Conservation (phyloP, 208 protist genomes). For the Leishmania major region DNA sequence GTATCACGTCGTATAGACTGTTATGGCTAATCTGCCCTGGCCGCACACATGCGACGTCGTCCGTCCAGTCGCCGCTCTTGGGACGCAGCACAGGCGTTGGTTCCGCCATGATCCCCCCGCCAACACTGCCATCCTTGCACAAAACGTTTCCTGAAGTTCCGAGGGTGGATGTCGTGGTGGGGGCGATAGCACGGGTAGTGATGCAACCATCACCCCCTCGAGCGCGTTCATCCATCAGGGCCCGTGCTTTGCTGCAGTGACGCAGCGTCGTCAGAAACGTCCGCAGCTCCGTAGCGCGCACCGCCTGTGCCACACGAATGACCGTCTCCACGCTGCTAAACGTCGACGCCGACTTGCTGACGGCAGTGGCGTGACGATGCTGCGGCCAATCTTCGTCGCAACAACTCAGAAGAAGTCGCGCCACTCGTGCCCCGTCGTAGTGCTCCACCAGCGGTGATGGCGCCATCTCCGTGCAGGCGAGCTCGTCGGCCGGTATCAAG, state of each 20-base stretch:
- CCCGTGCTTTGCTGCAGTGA: slow-evolving; percentile 15
- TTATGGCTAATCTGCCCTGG: not conserved
- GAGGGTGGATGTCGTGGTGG: not conserved
- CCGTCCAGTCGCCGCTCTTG: not conserved
- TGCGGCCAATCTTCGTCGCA: not conserved
- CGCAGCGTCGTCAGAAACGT: slow-evolving; percentile 26
- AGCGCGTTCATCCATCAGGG: not conserved
- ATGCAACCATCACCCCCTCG: not conserved
- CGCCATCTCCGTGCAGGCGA: not conserved
- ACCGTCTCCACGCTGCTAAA: slow-evolving; percentile 9
- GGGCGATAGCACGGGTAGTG: not conserved
- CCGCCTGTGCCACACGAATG: slow-evolving; percentile 31
- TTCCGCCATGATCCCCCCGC: not conserved
- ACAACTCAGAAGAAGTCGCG: slow-evolving; percentile 20
- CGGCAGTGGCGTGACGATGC: not conserved
- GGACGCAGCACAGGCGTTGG: not conserved
- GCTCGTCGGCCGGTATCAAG: not conserved
- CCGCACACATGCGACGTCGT: not conserved
- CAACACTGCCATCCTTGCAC: not conserved
- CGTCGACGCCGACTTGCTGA: not conserved
- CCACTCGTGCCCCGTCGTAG: slow-evolving; percentile 36
- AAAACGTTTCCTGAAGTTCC: not conserved
- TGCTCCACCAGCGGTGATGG: slow-evolving; percentile 22
- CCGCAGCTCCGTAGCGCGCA: slow-evolving; percentile 36
- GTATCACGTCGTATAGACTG: slow-evolving; percentile 23